Base-by-base conservation (phyloP, 192 early-diverging fungal genomes). In the Podochytrium sp. region DNA sequence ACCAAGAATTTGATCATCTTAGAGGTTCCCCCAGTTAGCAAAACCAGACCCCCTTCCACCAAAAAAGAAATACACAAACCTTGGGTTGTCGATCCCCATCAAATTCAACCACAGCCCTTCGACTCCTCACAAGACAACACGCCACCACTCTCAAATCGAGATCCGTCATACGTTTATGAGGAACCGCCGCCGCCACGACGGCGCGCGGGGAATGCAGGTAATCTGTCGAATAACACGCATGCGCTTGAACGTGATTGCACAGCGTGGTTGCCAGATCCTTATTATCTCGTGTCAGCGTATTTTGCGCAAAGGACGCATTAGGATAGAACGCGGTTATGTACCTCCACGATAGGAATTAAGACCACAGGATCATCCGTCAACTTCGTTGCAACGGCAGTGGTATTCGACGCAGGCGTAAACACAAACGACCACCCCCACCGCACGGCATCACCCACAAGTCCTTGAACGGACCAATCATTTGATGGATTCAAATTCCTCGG, bases 151-250 rank as follows among this genome's bases (percentile, higher is more conserved):
- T 16, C 35, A 18, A 18, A 66, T 50, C 65, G 6, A 66, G 29
- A 23, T 2, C 12, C 14, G 65, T 50, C 25, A 66, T n/a, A n/a
- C n/a, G n/a, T n/a, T n/a, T n/a, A n/a, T n/a, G n/a, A n/a, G n/a
- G 40, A 2, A 18, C 16, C 37, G 12, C 18, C 33, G 43, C 43
- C 42, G 2, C 2, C 2, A n/a, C 3, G 7, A 66, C 23, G 0
- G 25, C 16, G 1, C 42, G 25, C 25, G 29, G 42, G 32, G 43
- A 39, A 5, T 23, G 43, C 12, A 66, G 10, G 27, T 29, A 66
- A 50, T 66, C 65, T 42, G 65, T 66, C 10, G 42, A 50, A 33
- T 66, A 50, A 7, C n/a, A n/a, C 29, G 65, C 65, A 1, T 66
- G n/a, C 14, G 23, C 29, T 33, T 25, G 16, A n/a, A 66, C 65